Conservation (phyloP, 2,329 filamentous ascomycete genomes). For the Cladosporium sp. region DNA sequence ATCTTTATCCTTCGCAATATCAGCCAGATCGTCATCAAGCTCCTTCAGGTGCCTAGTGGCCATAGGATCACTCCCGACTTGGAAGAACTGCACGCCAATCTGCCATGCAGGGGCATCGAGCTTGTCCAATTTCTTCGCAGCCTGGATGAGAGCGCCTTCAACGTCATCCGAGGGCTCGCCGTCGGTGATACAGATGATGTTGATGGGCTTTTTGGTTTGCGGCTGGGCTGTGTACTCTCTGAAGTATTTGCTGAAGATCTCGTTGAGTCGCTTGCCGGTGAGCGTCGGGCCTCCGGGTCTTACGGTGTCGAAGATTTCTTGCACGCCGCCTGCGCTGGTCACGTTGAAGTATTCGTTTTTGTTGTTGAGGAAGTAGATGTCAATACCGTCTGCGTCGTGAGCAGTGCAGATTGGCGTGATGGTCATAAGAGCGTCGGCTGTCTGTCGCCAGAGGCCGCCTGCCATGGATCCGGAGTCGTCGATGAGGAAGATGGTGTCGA, state of each 20-base stretch:
- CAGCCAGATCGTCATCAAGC: slow-evolving; percentile 69
- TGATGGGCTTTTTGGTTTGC: slow-evolving; percentile 67
- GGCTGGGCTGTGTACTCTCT: slow-evolving; percentile 44
- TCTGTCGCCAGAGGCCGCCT: slow-evolving; percentile 72
- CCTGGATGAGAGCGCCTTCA: slow-evolving; percentile 62
- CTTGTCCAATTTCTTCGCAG: slow-evolving; percentile 66
- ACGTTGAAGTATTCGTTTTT: slow-evolving; percentile 64
- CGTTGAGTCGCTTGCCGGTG: slow-evolving; percentile 66
- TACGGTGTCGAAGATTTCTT: slow-evolving; percentile 66
- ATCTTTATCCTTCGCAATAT: slow-evolving; percentile 47
- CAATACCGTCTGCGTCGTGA: slow-evolving; percentile 79
- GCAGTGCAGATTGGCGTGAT: slow-evolving; percentile 79
- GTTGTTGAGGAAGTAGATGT: slow-evolving; percentile 87
- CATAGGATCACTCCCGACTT: slow-evolving; percentile 70
- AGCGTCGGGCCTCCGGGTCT: slow-evolving; percentile 65
- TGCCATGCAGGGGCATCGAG: slow-evolving; percentile 72
- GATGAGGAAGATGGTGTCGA: slow-evolving; percentile 87
- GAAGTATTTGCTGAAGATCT: slow-evolving; percentile 72
- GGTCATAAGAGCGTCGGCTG: slow-evolving; percentile 61
- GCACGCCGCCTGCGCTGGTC: slow-evolving; percentile 53
- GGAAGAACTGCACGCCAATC: slow-evolving; percentile 92
- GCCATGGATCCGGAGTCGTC: slow-evolving; percentile 90
- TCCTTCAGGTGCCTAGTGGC: slow-evolving; percentile 64
- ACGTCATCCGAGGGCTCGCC: slow-evolving; percentile 77
- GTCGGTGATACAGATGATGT: slow-evolving; percentile 91